Evolutionary conservation across 164 flowering plant species (phyloP), one percentile per base, ranked within the genome.

Genomic region (Sextonia rubra): DNA sequence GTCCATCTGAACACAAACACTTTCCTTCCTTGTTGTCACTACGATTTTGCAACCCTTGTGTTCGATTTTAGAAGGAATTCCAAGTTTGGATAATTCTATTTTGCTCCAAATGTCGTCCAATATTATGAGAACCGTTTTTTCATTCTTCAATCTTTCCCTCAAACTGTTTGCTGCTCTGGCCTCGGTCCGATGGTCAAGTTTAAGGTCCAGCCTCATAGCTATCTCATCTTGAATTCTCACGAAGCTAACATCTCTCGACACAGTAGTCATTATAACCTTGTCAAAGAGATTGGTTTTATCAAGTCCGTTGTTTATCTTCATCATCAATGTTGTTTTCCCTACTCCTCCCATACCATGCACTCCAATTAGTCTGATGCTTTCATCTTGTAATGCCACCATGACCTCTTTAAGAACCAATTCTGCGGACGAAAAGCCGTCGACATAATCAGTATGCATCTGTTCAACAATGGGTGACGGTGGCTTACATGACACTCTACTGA

Each of bases 31-130:
- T 8, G 80, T 68, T 24, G 80, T 79, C 22, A 81, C 1, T 6
- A 72, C 0, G 1, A 79, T 69, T 25, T 81, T 76, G 37, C 80
- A 71, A 23, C 76, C 75, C 4, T 22, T 60, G 26, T 44, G 44
- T 3, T 30, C 70, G 2, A 30, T 22, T n/a, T 2, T 5, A 4
- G 0, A 58, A 7, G 81, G 83, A 37, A 83, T 74, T n/a, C 86
- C 82, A 1, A 79, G 25, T 1, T 71, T 20, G 0, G 27, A 22
- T 49, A 81, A 22, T 2, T 79, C 66, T 17, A 77, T 27, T 49
- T 3, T 25, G 2, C 63, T 60, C 86, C 86, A 83, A 1, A 83
- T 12, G 75, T 81, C 83, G 62, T 83, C 86, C 47, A 83, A 60
- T 25, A 83, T 76, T 23, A 83, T 15, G 5, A 83, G 82, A 8